Evolutionary conservation across 208 protist species (phyloP).

Genomic region (Strigomonas galati): DNA sequence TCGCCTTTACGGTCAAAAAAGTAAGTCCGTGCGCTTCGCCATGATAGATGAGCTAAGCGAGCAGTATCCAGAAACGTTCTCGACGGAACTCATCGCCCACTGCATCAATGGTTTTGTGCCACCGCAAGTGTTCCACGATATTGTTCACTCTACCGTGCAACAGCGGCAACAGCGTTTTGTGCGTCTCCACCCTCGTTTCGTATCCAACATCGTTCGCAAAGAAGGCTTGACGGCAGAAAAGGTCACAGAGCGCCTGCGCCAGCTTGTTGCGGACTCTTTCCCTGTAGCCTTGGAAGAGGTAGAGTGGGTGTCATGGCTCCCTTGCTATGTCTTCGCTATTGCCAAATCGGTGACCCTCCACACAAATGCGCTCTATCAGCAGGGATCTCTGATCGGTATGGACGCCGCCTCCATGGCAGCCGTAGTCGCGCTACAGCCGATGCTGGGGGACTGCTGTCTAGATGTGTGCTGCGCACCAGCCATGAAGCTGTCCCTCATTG

Average conservation of each 20-base stretch:
- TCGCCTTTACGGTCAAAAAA: too few relatives aligned
- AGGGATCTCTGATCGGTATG: slow-evolving; percentile 63
- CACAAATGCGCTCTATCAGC: slow-evolving; percentile 25
- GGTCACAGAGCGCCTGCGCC: slow-evolving; percentile 8
- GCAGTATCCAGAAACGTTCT: slow-evolving; percentile 8
- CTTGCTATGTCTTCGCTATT: slow-evolving; percentile 43
- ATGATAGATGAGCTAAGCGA: background rate
- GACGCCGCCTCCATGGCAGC: slow-evolving; percentile 83
- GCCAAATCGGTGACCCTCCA: slow-evolving; percentile 33
- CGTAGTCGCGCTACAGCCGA: slow-evolving; percentile 68
- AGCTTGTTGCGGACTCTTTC: slow-evolving; percentile 25
- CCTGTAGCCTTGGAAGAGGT: slow-evolving; percentile 24
- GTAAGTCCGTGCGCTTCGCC: too few relatives aligned
- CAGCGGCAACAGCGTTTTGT: slow-evolving; percentile 51
- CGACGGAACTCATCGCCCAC: slow-evolving; percentile 3
- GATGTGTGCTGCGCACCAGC: slow-evolving; percentile 88
- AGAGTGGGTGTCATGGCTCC: slow-evolving; percentile 53
- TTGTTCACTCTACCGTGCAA: slow-evolving; percentile 22
- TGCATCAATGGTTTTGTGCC: slow-evolving; percentile 6
- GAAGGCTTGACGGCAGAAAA: background rate
- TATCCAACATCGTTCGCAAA: too few relatives aligned
- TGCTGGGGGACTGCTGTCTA: slow-evolving; percentile 53
- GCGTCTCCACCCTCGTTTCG: slow-evolving; percentile 13
- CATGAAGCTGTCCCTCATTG: slow-evolving; percentile 76
- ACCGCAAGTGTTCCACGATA: slow-evolving; percentile 33